A percentile compares a stretch with the other conserved stretches of the same genome.
Evolutionary conservation across 139 green algal species (phyloP).

Genomic region (Raphidocelis subcapitata): DNA sequence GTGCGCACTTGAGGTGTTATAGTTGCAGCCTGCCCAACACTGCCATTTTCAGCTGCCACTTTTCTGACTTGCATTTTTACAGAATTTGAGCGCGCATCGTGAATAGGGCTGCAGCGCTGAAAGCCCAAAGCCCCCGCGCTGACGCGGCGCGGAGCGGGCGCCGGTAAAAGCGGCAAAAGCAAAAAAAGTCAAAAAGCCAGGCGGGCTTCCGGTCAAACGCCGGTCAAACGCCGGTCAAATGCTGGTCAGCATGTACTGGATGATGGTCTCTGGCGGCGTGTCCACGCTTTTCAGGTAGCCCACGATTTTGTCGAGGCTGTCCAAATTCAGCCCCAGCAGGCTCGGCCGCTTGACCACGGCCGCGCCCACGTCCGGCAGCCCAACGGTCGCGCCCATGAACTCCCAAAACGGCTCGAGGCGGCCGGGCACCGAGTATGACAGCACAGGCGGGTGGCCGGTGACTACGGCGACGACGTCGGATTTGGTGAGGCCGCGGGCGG

Average conservation of each 20-base stretch:
- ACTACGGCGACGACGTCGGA: slow-evolving; percentile 60
- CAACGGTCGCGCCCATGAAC: slow-evolving; percentile 38
- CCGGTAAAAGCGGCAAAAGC: no score
- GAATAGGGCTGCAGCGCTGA: no score
- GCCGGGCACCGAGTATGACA: slow-evolving; percentile 62
- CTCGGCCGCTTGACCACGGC: slow-evolving; percentile 55
- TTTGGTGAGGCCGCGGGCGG: slow-evolving; percentile 32
- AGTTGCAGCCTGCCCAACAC: no score
- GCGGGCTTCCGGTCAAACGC: neutral
- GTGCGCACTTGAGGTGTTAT: no score
- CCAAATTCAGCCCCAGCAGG: slow-evolving; percentile 68
- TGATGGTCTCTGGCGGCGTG: slow-evolving; percentile 48
- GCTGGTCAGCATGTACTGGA: slow-evolving; percentile 39
- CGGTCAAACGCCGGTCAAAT: no score
- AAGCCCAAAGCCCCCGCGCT: no score
- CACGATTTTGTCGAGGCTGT: slow-evolving; percentile 59
- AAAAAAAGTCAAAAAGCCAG: no score
- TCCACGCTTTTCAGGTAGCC: slow-evolving; percentile 62
- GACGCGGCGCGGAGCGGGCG: no score
- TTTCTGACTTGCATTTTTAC: no score
- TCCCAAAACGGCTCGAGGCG: slow-evolving; percentile 63
- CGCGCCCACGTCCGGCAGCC: slow-evolving; percentile 25
- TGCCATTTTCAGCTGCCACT: no score
- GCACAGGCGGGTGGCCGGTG: slow-evolving; percentile 57
- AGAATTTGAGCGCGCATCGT: no score